Conservation (phyloP, 2,329 filamentous ascomycete genomes). For the Claviceps sp. region DNA sequence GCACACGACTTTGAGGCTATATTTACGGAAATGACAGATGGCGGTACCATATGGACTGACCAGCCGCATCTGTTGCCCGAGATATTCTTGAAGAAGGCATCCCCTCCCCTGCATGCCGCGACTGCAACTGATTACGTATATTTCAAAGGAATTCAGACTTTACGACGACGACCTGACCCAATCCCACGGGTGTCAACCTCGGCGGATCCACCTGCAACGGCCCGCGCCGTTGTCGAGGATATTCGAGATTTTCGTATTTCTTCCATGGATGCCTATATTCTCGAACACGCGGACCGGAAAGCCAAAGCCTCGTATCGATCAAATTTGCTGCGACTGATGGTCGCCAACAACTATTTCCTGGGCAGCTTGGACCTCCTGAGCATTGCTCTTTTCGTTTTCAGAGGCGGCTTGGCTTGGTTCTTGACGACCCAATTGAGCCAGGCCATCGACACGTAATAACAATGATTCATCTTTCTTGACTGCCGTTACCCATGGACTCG, state of each 20-base stretch:
- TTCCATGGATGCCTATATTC: slow-evolving; percentile 36
- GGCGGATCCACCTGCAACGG: slow-evolving; percentile 10
- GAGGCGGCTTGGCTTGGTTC: slow-evolving; percentile 5
- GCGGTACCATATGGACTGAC: slow-evolving; percentile 43
- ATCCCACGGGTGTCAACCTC: slow-evolving; percentile 30
- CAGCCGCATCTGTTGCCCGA: slow-evolving; percentile 36
- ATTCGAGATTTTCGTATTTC: slow-evolving; percentile 35
- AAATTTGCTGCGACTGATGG: slow-evolving; percentile 27
- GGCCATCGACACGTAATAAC: not conserved
- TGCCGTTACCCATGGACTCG: no score
- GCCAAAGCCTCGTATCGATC: slow-evolving; percentile 22
- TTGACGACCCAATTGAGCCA: not conserved
- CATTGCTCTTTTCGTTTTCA: slow-evolving; percentile 14
- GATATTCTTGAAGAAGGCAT: slow-evolving; percentile 27
- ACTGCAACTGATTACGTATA: slow-evolving; percentile 24
- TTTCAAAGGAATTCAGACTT: slow-evolving; percentile 30
- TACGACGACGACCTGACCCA: slow-evolving; percentile 28
- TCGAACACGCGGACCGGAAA: slow-evolving; percentile 17
- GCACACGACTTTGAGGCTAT: slow-evolving; percentile 48
- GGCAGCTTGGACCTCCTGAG: slow-evolving; percentile 20
- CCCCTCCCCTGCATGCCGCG: slow-evolving; percentile 20
- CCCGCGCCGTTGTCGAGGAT: slow-evolving; percentile 18
- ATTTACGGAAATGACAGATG: slow-evolving; percentile 46
- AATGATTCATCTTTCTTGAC: not conserved
- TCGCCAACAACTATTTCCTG: slow-evolving; percentile 28